Evolutionary conservation across 805 yeast species (phyloP), one percentile per base, ranked within the genome.

Genomic region (Candida golubevii): DNA sequence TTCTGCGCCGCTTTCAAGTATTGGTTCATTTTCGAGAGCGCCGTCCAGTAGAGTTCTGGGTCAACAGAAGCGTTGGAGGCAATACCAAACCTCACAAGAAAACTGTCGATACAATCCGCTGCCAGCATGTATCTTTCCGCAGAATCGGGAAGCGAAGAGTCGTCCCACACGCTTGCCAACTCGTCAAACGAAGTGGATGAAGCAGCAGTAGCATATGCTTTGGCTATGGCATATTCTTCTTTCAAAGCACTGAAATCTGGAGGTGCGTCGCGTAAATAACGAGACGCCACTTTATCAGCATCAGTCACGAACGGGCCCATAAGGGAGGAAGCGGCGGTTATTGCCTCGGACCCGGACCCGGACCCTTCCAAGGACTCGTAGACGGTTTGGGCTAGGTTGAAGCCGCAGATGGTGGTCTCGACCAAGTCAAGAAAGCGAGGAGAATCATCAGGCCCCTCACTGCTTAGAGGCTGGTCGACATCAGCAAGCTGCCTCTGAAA

Each of bases 81-180:
- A 26, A 57, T 33, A 37, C 58, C 66, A 26, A 56, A 49, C 38
- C 72, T 62, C 33, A 74, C 77, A 10, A 77, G 41, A n/a, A 69
- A 58, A 0, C 68, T 65, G 43, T 77, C 72, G 15, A 74, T 56
- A 41, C 69, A 71, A 28, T 75, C 77, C 1, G 73, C 66, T 8
- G 74, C 74, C 42, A 64, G 45, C 60, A 77, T 59, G 36, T 61
- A 59, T 38, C 67, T 63, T 38, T 74, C 78, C 0, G 71, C 54
- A 1, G 60, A 52, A 1, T 56, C 51, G 1, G 69, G 66, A 4
- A 67, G 45, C 1, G 39, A 41, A 1, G 46, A 28, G 23, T 39
- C 44, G 13, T 49, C 54, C 82, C 82, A 78, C 1, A 65, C 28
- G 1, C 45, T 42, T 1, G 51, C 36, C 1, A 74, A 42, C 0